Conservation (phyloP, 371 early-diverging fungal genomes). For the Nematocida minor region DNA sequence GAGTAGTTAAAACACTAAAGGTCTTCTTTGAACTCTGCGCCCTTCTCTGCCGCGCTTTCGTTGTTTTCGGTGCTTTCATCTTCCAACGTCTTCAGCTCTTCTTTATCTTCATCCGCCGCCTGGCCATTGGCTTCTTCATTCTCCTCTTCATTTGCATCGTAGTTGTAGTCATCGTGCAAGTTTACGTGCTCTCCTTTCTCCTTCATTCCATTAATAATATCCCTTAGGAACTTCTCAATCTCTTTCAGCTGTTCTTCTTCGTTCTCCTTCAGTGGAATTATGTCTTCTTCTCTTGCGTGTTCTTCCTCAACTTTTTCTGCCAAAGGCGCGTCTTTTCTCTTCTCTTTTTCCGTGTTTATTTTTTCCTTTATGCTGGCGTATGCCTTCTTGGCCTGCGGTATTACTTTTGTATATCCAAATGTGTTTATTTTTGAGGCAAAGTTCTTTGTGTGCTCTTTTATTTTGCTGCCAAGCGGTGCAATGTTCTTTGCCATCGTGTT, state of each 20-base stretch:
- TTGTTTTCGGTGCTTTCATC: not conserved
- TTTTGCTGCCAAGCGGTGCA: not conserved
- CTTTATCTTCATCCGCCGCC: not conserved
- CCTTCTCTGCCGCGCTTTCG: not conserved
- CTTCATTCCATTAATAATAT: not conserved
- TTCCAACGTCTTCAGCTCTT: not conserved
- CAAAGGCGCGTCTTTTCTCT: conserved; percentile 4
- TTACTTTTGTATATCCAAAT: conserved; percentile 30
- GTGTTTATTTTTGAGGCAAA: conserved; percentile 20
- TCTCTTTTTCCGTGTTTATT: conserved; percentile 11
- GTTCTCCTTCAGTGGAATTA: not conserved
- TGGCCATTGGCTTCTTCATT: not conserved
- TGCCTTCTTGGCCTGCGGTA: not conserved
- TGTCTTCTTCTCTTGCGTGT: conserved; percentile 31
- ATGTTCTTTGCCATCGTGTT: not conserved
- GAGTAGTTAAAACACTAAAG: no score
- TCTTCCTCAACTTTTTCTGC: conserved; percentile 12
- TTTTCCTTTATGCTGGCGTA: conserved; percentile 24
- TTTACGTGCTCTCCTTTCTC: not conserved
- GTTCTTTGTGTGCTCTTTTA: conserved; percentile 10
- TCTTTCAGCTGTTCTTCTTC: not conserved
- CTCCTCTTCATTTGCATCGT: not conserved
- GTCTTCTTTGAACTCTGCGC: not conserved
- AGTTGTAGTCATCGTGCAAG: not conserved
- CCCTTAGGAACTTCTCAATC: not conserved